A percentile compares a stretch with the other conserved stretches of the same genome.
Conservation (phyloP, 306 rosid species). For the Trifolium subterraneum region DNA sequence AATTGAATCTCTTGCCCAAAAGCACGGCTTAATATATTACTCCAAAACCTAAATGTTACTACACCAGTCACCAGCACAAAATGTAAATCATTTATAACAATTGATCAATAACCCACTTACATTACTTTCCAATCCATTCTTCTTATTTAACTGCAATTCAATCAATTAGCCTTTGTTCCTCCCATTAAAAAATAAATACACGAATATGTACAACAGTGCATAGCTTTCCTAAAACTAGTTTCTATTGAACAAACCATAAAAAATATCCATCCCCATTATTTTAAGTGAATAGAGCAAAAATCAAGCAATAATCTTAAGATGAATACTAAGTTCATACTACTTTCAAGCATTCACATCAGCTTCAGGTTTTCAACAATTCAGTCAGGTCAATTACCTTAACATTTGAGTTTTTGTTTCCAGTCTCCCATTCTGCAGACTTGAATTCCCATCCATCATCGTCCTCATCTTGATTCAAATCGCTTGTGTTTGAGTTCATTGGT, state of each 20-base stretch:
- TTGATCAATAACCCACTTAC: conserved; percentile 49
- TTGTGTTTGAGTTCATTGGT: conserved; percentile 22
- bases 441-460: conserved; percentile 92
- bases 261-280: conserved; percentile 10
- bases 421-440: conserved; percentile 70
- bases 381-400: conserved; percentile 40
- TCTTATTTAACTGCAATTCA: conserved; percentile 28
- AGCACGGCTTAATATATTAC: conserved; percentile 22
- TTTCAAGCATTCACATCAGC: conserved; percentile 19
- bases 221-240: conserved; percentile 31
- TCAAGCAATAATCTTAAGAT: neutral
- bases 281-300: neutral
- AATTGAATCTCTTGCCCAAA: conserved; percentile 32
- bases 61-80: conserved; percentile 34
- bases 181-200: conserved; percentile 32
- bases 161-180: conserved; percentile 46
- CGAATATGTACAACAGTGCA: neutral
- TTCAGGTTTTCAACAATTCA: neutral
- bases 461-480: conserved; percentile 44
- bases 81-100: conserved; percentile 37
- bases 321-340: neutral
- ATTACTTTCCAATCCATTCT: conserved; percentile 34
- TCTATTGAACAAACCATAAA: neutral
- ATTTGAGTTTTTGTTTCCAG: conserved; percentile 43
- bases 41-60: neutral